phyloP scores from a whole-genome alignment of 768 basidiomycete genomes.

The Arthromyces matolae region DNA sequence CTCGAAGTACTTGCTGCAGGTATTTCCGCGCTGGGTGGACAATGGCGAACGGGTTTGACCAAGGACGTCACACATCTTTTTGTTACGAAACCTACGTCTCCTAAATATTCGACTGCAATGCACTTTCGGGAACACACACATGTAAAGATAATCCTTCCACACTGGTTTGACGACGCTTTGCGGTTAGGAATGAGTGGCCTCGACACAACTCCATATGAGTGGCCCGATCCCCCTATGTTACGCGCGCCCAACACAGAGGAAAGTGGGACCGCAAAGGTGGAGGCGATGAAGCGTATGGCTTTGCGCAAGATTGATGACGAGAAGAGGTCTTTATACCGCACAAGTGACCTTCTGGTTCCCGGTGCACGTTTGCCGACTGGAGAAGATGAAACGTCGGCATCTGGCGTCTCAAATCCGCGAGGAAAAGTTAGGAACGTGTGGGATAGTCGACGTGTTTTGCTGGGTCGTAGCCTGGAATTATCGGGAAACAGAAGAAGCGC shows the following conservation, averaged over 20 bases:
- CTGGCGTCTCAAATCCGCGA: slow-evolving; percentile 8
- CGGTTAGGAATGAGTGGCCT: slow-evolving; percentile 50
- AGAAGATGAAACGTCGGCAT: slow-evolving; percentile 3
- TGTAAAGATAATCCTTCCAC: slow-evolving; percentile 75
- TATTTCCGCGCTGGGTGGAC: slow-evolving; percentile 74
- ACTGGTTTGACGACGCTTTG: slow-evolving; percentile 87
- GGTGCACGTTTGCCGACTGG: slow-evolving; percentile 15
- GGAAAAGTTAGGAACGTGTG: slow-evolving; percentile 44
- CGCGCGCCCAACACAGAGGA: slow-evolving; percentile 23
- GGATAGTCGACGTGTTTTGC: slow-evolving; percentile 54
- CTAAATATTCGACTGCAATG: slow-evolving; percentile 51
- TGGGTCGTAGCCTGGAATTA: slow-evolving; percentile 59
- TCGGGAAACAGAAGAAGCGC: slow-evolving; percentile 43
- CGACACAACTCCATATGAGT: slow-evolving; percentile 56
- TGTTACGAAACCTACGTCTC: slow-evolving; percentile 46
- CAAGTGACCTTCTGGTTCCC: slow-evolving; percentile 27
- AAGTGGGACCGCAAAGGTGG: slow-evolving; percentile 11
- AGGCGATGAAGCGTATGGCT: slow-evolving; percentile 19
- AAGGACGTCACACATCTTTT: slow-evolving; percentile 88
- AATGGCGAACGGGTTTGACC: slow-evolving; percentile 73
- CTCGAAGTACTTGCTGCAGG: slow-evolving; percentile 70
- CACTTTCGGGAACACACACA: slow-evolving; percentile 55
- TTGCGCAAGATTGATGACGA: slow-evolving; percentile 26
- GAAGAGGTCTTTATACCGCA: slow-evolving; percentile 29
- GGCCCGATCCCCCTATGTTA: slow-evolving; percentile 66